A percentile compares a stretch with the other conserved stretches of the same genome.
phyloP scores from a whole-genome alignment of 495 filamentous ascomycete genomes.

The Xylaria venustula region DNA sequence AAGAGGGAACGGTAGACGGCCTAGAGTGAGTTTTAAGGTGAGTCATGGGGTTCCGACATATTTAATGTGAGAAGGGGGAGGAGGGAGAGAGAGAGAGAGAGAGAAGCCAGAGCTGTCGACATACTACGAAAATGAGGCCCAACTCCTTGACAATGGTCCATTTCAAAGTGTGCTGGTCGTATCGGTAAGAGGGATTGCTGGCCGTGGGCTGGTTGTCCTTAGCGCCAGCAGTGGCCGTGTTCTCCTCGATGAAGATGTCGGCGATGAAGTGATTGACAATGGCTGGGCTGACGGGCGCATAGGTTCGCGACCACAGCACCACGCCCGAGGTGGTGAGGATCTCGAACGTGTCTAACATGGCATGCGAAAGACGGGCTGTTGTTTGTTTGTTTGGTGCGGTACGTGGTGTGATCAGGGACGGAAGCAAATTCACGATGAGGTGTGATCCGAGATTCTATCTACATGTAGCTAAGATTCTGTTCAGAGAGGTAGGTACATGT shows the following conservation, averaged over 20 bases:
- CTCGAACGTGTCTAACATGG: constrained; percentile 94
- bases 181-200: constrained; percentile 71
- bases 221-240: constrained; percentile 57
- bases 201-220: constrained; percentile 57
- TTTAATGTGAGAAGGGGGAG: no score
- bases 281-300: constrained; percentile 72
- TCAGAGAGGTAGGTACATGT: constrained; percentile 1
- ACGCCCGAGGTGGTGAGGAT: constrained; percentile 94
- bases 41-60: not conserved
- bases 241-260: constrained; percentile 96
- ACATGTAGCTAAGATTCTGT: no score
- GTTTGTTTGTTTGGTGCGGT: not conserved
- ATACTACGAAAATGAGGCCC: constrained; percentile 91
- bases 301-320: constrained; percentile 91
- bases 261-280: constrained; percentile 92
- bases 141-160: constrained; percentile 92
- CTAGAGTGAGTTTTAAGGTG: constrained; percentile 47
- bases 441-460: not conserved
- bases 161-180: constrained; percentile 92
- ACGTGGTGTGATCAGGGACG: constrained; percentile 1
- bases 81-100: not conserved
- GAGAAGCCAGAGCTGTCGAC: constrained; percentile 29
- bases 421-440: constrained; percentile 15
- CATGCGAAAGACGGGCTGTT: not conserved
- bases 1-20: constrained; percentile 95